Evolutionary conservation across 2,329 filamentous ascomycete species (phyloP).

Genomic region (Rhynchosporium graminicola): DNA sequence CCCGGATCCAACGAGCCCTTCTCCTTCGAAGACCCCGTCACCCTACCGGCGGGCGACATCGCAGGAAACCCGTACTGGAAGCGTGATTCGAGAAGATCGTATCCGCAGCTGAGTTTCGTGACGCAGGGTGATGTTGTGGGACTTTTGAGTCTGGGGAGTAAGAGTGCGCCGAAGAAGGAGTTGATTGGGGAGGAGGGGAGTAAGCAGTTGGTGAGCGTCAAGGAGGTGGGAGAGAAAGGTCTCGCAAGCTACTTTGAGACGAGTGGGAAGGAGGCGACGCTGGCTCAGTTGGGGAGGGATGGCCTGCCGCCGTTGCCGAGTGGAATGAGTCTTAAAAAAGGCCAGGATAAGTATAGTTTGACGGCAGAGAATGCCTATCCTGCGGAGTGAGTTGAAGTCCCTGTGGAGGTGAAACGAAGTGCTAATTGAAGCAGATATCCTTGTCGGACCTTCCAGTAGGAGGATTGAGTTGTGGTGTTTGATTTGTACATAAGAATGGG

Average conservation of each 20-base stretch:
- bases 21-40: slow-evolving; percentile 79
- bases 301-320: slow-evolving; percentile 87
- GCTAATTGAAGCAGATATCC: slow-evolving; percentile 55
- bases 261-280: slow-evolving; percentile 51
- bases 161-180: slow-evolving; percentile 77
- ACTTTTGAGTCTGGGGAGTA: slow-evolving; percentile 82
- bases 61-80: slow-evolving; percentile 97
- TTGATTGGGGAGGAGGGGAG: slow-evolving; percentile 74
- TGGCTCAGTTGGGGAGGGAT: slow-evolving; percentile 67
- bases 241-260: slow-evolving; percentile 74
- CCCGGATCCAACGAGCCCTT: slow-evolving; percentile 72
- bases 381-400: slow-evolving; percentile 56
- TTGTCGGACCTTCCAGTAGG: slow-evolving; percentile 61
- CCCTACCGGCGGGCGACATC: slow-evolving; percentile 79
- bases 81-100: slow-evolving; percentile 81
- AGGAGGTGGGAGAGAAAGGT: slow-evolving; percentile 73
- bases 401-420: slow-evolving; percentile 7
- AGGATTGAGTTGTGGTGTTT: slow-evolving; percentile 28
- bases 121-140: slow-evolving; percentile 83
- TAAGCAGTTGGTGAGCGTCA: slow-evolving; percentile 72
- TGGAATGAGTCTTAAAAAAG: slow-evolving; percentile 54
- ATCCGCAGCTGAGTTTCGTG: slow-evolving; percentile 78
- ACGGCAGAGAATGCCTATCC: slow-evolving; percentile 70
- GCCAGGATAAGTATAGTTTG: slow-evolving; percentile 68
- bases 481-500: slow-evolving; percentile 33